Conservation (phyloP, 768 basidiomycete species). For the Naematelia aurantialba region DNA sequence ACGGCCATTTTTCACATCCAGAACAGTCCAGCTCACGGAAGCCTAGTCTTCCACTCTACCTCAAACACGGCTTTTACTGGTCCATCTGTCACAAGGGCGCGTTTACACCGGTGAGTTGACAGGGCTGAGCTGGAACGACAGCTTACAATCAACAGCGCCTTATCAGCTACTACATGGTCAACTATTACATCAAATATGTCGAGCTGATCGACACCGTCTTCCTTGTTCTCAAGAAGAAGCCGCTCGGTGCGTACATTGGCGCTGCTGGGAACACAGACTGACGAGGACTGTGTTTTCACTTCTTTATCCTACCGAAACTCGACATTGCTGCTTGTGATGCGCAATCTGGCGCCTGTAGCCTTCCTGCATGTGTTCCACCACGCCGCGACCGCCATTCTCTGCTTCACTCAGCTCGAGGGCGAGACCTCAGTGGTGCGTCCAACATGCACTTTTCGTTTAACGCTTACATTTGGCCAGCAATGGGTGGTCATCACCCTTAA, state of each 20-base stretch:
- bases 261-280: not conserved
- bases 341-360: conserved; percentile 55
- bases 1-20: conserved; percentile 12
- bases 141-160: conserved; percentile 59
- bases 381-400: conserved; percentile 91
- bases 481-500: conserved; percentile 94
- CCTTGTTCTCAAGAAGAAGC: conserved; percentile 97
- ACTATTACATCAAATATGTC: conserved; percentile 97
- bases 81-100: conserved; percentile 71
- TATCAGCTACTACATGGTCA: conserved; percentile 97
- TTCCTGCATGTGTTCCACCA: conserved; percentile 99
- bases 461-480: conserved; percentile 58
- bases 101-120: conserved; percentile 76
- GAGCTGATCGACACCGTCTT: conserved; percentile 96
- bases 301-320: not conserved
- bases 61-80: conserved; percentile 67
- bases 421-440: conserved; percentile 81
- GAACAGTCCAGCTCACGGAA: not conserved
- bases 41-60: conserved; percentile 62
- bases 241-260: conserved; percentile 63
- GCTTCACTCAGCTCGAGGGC: conserved; percentile 91
- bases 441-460: not conserved
- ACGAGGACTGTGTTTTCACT: not conserved
- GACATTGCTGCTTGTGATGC: not conserved
- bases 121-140: not conserved